phyloP scores from a whole-genome alignment of 176 grass and related monocot species.

The Thinopyrum elongatum region DNA sequence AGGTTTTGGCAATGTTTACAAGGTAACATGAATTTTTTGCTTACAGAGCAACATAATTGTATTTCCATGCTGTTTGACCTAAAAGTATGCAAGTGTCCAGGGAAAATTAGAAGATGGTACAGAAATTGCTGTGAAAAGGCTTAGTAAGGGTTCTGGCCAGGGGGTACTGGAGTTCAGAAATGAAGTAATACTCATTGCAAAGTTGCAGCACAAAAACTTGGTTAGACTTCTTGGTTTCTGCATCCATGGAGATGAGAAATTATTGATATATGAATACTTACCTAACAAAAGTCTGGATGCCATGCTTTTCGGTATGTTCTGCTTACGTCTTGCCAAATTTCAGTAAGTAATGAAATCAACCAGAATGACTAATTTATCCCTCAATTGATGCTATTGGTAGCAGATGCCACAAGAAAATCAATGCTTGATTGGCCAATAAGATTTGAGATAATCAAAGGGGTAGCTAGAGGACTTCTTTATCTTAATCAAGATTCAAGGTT shows the following conservation, averaged over 20 bases:
- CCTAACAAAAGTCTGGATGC: constrained; percentile 35
- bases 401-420: constrained; percentile 1
- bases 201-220: constrained; percentile 29
- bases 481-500: constrained; percentile 54
- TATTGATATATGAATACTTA: constrained; percentile 35
- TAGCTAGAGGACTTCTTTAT: constrained; percentile 51
- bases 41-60: neutral
- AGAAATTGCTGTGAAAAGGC: constrained; percentile 35
- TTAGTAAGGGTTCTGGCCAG: constrained; percentile 23
- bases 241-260: constrained; percentile 31
- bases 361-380: neutral
- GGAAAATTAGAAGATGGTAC: neutral
- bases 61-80: neutral
- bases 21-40: neutral
- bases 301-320: constrained; percentile 28
- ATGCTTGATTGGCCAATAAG: constrained; percentile 24
- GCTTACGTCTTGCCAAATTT: neutral
- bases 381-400: neutral
- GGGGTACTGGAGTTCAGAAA: constrained; percentile 24
- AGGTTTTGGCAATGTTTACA: constrained; percentile 38
- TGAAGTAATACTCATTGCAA: constrained; percentile 32
- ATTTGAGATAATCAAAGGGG: constrained; percentile 41
- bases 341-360: neutral
- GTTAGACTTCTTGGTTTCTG: constrained; percentile 34
- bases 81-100: neutral